phyloP scores from a whole-genome alignment of 495 filamentous ascomycete species.

The Letharia columbiana region DNA sequence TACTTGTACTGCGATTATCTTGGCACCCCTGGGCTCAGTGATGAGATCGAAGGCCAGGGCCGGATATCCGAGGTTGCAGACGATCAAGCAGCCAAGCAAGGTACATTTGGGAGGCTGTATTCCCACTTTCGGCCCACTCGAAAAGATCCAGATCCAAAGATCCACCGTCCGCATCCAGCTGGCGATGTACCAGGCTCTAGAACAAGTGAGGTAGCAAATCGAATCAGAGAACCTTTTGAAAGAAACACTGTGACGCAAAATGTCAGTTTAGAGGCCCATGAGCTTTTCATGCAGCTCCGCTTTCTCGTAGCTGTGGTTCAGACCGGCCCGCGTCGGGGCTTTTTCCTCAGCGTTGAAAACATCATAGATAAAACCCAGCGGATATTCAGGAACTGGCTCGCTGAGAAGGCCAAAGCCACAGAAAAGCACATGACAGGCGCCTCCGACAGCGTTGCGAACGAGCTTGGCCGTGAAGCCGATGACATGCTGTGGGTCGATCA shows the following conservation, averaged over 20 bases:
- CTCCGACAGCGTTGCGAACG: neutral
- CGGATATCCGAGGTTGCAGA: conserved; percentile 35
- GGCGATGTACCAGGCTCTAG: conserved; percentile 35
- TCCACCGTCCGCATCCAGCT: conserved; percentile 30
- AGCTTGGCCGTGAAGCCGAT: neutral
- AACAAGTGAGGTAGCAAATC: conserved; percentile 25
- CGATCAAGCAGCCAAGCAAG: conserved; percentile 21
- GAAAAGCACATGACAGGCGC: conserved; percentile 15
- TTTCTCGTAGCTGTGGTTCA: conserved; percentile 61
- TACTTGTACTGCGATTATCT: conserved; percentile 62
- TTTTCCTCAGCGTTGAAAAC: conserved; percentile 52
- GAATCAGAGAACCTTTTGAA: conserved; percentile 17
- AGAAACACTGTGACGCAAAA: conserved; percentile 43
- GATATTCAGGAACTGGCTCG: conserved; percentile 62
- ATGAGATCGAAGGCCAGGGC: conserved; percentile 33
- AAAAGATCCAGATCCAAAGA: conserved; percentile 37
- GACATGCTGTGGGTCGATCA: conserved; percentile 52
- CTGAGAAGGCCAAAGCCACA: conserved; percentile 28
- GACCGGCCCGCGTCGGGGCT: conserved; percentile 46
- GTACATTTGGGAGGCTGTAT: conserved; percentile 39
- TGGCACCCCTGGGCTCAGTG: conserved; percentile 44
- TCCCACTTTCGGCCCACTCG: conserved; percentile 54
- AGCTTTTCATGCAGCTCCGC: conserved; percentile 65
- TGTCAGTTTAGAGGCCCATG: conserved; percentile 56
- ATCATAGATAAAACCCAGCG: conserved; percentile 53